Evolutionary conservation across 2,329 filamentous ascomycete genomes (phyloP), one percentile per base, ranked within the genome.

Genomic region (Coniochaeta ligniaria): DNA sequence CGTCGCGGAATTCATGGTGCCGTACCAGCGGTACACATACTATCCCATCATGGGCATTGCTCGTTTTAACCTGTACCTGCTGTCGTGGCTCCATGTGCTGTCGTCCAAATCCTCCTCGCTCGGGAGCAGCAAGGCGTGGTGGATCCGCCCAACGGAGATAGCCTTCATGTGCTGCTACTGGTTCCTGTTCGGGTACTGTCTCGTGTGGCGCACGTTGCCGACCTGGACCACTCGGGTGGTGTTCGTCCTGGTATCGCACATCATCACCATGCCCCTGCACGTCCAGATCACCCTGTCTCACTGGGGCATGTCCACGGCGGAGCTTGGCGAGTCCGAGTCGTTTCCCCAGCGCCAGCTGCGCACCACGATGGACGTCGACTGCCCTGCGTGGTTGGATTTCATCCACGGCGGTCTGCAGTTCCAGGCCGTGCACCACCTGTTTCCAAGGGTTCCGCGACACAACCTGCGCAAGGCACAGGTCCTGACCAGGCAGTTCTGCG

Each of bases 321-420:
- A 89, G 63, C 77, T 89, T 2, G 86, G 86, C 62, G 80, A 83
- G 55, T 75, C 78, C 60, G 87, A 90, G 69, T 87, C 84, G 0
- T 90, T 90, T 68, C 78, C 87, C 0, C 86, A 89, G 74, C 84
- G 85, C 67, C 87, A 88, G 79, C 75, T 90, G 41, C 80, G 87
- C 52, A 90, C 87, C 3, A 90, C 87, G 28, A 89, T 90, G 86
- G 88, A 91, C 67, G 83, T 91, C 56, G 86, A 89, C 66, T 90
- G 87, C 72, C 88, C 88, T 0, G 75, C 79, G 26, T 91, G 87
- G 88, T 75, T 91, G 28, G 88, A 91, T 70, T 90, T 86, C 66
- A 79, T 89, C 68, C 87, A 91, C 70, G 88, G 88, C 57, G 88
- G 88, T 1, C 76, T 91, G 31, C 88, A 90, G 73, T 91, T 90